Evolutionary conservation across 2,329 filamentous ascomycete genomes (phyloP), one percentile per base, ranked within the genome.

Genomic region (Ceratocystiopsis minuta): DNA sequence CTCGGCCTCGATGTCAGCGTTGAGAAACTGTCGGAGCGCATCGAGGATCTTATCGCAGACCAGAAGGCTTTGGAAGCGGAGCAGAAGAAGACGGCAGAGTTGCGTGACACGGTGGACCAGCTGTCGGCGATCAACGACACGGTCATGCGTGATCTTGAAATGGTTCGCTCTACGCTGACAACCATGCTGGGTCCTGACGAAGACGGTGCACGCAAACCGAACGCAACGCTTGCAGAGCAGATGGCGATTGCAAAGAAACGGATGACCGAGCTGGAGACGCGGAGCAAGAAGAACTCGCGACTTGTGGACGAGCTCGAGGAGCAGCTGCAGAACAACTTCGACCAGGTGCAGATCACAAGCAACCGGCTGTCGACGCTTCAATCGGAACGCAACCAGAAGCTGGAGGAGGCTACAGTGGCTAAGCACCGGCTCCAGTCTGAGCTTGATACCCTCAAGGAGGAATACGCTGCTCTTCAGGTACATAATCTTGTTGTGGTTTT

Each of bases 271-370:
- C 60, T 80, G 17, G 70, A 78, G 52, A 65, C 58, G 36, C 69
- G 69, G 61, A 93, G 92, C 66, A 79, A 85, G 64, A 95, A 93
- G 69, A 92, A 90, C 59, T 81, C 83, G 36, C 77, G 85, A 17
- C 67, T 98, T 13, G 84, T 98, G 10, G 85, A 96, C 57, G 88
- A 98, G 61, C 76, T 98, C 6, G 90, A 98, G 60, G 88, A 96
- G 53, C 90, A 98, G 59, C 75, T 98, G 42, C 87, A 88, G 55
- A 84, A 72, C 56, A 95, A 90, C 62, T 98, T 86, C 60, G 90
- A 98, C 54, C 83, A 94, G 57, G 86, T 88, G 46, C 84, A 95
- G 55, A 67, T 75, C 45, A 78, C 79, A 13, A 86, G 75, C 58
- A 93, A 94, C 62, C 78, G 88, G 42, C 65, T 96, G 41, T 95